Conservation (phyloP, 345 rosid genomes). For the Capsella bursapastoris region DNA sequence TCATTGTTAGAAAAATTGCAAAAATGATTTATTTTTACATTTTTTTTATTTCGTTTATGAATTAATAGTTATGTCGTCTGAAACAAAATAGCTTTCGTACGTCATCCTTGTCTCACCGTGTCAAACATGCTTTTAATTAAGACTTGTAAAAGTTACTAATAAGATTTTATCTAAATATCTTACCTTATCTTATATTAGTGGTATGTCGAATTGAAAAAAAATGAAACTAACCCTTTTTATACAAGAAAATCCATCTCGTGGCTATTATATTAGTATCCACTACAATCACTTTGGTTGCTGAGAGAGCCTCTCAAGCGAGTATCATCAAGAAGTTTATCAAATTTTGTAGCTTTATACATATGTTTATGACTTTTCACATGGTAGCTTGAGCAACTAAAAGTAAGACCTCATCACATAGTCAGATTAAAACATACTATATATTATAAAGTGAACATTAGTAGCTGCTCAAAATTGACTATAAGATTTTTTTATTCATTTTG, state of each 20-base stretch:
- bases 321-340: neutral
- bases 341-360: constrained; percentile 28
- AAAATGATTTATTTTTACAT: neutral
- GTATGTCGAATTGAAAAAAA: neutral
- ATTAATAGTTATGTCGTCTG: neutral
- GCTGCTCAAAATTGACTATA: too few relatives aligned
- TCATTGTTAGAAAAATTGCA: neutral
- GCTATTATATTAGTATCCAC: constrained; percentile 10
- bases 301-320: neutral
- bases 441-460: too few relatives aligned
- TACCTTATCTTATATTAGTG: neutral
- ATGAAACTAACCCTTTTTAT: neutral
- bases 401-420: neutral
- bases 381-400: constrained; percentile 29
- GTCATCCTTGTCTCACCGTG: neutral
- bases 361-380: constrained; percentile 25
- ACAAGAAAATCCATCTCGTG: neutral
- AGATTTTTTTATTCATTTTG: too few relatives aligned
- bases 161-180: neutral
- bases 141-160: neutral
- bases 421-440: neutral
- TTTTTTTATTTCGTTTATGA: neutral
- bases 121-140: neutral
- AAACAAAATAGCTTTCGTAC: neutral
- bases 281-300: neutral